phyloP scores from a whole-genome alignment of 106 monocot species.

The Allium sativum region DNA sequence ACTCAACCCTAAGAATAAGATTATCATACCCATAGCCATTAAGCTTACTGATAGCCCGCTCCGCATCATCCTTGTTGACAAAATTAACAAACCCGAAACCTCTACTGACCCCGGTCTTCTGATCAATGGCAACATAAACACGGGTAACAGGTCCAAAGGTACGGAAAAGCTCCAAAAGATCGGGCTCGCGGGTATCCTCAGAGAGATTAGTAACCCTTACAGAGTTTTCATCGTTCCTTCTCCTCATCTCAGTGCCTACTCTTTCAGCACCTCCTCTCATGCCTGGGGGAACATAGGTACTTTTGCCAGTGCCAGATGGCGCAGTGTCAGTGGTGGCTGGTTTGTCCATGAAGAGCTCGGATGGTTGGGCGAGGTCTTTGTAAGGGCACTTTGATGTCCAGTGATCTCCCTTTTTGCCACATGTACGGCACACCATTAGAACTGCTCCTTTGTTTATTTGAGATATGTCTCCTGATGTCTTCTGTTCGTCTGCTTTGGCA shows the following conservation, averaged over 20 bases:
- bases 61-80: constrained; percentile 73
- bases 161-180: constrained; percentile 82
- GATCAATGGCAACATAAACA: constrained; percentile 80
- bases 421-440: constrained; percentile 17
- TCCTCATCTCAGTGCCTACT: constrained; percentile 41
- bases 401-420: constrained; percentile 19
- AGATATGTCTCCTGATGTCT: constrained; percentile 47
- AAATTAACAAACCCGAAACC: constrained; percentile 95
- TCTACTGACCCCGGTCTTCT: constrained; percentile 74
- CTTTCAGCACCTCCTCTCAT: constrained; percentile 28
- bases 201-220: constrained; percentile 87
- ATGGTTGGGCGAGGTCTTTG: constrained; percentile 9
- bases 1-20: constrained; percentile 83
- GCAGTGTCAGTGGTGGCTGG: constrained; percentile 5
- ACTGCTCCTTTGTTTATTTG: neutral
- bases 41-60: constrained; percentile 82
- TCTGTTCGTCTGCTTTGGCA: constrained; percentile 50
- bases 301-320: constrained; percentile 5
- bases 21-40: constrained; percentile 97
- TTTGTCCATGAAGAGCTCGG: constrained; percentile 3
- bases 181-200: constrained; percentile 83
- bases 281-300: constrained; percentile 10
- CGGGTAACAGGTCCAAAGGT: constrained; percentile 76
- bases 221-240: constrained; percentile 88
- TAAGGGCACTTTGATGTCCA: constrained; percentile 23